Evolutionary conservation across 768 basidiomycete species (phyloP), one percentile per base, ranked within the genome.

Genomic region (Tricholoma bakamatsutake): DNA sequence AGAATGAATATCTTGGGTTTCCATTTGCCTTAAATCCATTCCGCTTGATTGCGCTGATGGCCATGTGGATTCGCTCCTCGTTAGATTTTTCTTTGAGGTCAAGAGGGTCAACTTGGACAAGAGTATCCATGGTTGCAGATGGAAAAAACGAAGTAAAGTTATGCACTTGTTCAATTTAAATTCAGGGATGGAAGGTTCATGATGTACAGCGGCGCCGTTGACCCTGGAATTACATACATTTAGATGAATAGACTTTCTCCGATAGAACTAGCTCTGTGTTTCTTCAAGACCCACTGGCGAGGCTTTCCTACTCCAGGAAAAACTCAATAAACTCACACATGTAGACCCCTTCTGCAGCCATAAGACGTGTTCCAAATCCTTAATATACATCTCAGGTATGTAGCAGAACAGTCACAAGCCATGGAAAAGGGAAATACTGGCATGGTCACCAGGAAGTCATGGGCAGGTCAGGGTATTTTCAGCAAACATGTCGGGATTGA

Each of bases 11-110:
- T 28, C 5, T 12, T 27, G 33, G 54, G 45, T 50, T 47, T 34
- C 54, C 48, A 15, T 34, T 49, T 21, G 46, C 31, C 27, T 50
- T 47, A 31, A 49, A 48, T 28, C 54, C 43, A 48, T 48, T 31
- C 31, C 13, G 21, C 21, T 34, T 31, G 47, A 55, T 37, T 13
- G 54, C 48, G 24, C 11, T 43, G 34, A 55, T 37, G 54, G 54
- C 54, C 47, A 55, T 27, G 21, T 48, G 43, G 24, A 55, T 50
- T 12, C 48, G 48, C 46, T 55, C 54, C 35, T 55, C 28, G 11
- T 46, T 30, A 9, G 53, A 33, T 43, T 54, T 52, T 17, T 15
- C 51, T 37, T 52, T 13, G 27, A 49, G 48, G 48, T 49, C 48
- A 28, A 49, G 27, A 31, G 48, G 24, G 33, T 49, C 48, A 49